phyloP scores from a whole-genome alignment of 768 basidiomycete genomes.

The Leccinum barrowsii region DNA sequence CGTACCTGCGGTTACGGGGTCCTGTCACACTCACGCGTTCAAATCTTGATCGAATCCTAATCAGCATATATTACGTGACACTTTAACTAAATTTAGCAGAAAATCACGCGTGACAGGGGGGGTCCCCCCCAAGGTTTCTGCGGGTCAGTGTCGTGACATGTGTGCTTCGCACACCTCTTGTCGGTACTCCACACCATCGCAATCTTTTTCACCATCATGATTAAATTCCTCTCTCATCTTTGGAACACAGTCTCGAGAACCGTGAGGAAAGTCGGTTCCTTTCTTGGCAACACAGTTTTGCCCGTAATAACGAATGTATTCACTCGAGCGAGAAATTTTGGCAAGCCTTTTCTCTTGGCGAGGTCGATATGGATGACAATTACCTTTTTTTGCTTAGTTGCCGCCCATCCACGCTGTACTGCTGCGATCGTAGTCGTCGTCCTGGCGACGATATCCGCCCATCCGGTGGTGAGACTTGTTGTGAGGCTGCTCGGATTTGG shows the following conservation, averaged over 20 bases:
- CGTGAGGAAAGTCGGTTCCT: not conserved
- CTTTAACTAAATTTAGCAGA: too few species aligned
- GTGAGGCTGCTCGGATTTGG: not conserved
- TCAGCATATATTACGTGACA: too few species aligned
- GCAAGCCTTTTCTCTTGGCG: not conserved
- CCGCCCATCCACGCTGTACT: not conserved
- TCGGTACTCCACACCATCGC: not conserved
- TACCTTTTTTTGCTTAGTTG: not conserved
- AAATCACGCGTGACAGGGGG: too few species aligned
- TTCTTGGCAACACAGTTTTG: not conserved
- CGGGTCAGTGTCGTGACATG: too few species aligned
- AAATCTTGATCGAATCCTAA: too few species aligned
- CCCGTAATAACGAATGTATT: not conserved
- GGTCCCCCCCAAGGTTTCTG: too few species aligned
- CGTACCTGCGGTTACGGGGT: not conserved
- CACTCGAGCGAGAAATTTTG: not conserved
- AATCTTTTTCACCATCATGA: not conserved
- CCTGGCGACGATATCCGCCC: not conserved
- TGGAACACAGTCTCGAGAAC: not conserved
- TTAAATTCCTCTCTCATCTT: not conserved
- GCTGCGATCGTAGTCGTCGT: not conserved
- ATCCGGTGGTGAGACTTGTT: not conserved
- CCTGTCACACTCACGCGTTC: too few species aligned
- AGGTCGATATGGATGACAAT: not conserved
- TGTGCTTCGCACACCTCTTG: too few species aligned